phyloP scores from a whole-genome alignment of 2,329 filamentous ascomycete species.

The Colletotrichum spaethianum region DNA sequence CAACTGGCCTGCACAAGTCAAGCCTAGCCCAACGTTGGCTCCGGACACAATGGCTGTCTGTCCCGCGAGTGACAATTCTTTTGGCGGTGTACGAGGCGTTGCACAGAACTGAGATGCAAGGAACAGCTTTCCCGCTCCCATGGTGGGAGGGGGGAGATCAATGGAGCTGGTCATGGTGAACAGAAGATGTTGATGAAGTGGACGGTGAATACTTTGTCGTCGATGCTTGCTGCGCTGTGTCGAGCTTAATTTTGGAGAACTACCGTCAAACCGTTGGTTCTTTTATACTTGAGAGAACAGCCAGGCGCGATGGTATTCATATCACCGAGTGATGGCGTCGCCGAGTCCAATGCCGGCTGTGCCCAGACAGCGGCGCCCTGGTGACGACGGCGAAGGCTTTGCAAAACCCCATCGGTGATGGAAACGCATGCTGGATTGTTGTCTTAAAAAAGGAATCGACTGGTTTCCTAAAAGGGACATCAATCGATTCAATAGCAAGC shows the following conservation, averaged over 20 bases:
- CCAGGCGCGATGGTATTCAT: neutral
- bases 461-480: neutral
- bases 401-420: no score
- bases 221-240: neutral
- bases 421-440: neutral
- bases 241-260: no score
- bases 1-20: slow-evolving; percentile 59
- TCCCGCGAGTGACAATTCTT: slow-evolving; percentile 47
- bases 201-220: neutral
- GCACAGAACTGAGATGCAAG: slow-evolving; percentile 47
- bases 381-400: neutral
- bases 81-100: slow-evolving; percentile 43
- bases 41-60: slow-evolving; percentile 65
- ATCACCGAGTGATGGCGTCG: neutral
- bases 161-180: slow-evolving; percentile 34
- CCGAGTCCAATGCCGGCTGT: neutral
- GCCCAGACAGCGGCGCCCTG: neutral
- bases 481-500: neutral
- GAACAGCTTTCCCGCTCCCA: slow-evolving; percentile 40
- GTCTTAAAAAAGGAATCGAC: neutral
- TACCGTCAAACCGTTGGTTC: no score
- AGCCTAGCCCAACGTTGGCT: slow-evolving; percentile 63
- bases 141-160: neutral
- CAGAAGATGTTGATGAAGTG: neutral
- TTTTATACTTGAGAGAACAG: neutral